Percentiles rank a stretch among this genome's conserved stretches.
Evolutionary conservation across 2,329 filamentous ascomycete species (phyloP).

Genomic region (Trichoderma oligosporum): DNA sequence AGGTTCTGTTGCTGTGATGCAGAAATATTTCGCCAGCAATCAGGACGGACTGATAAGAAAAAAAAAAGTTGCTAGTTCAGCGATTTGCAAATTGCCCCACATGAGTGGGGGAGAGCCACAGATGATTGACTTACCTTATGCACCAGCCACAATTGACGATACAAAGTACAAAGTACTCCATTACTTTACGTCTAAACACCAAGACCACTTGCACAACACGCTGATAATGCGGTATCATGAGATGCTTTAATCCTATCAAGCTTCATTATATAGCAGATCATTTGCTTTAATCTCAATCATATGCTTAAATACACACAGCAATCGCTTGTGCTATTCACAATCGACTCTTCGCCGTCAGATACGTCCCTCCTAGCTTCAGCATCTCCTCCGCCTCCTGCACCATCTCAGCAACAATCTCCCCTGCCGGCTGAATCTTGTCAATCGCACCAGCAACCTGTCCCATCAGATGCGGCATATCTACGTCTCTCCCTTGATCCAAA

Average conservation of each 20-base stretch:
- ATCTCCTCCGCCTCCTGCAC: slow-evolving; percentile 69
- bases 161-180: neutral
- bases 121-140: slow-evolving; percentile 19
- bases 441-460: slow-evolving; percentile 86
- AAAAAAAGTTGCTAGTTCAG: slow-evolving; percentile 22
- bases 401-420: slow-evolving; percentile 86
- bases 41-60: slow-evolving; percentile 22
- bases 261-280: no score
- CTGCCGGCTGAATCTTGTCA: slow-evolving; percentile 71
- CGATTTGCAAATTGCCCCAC: slow-evolving; percentile 16
- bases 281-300: no score
- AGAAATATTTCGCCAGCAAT: slow-evolving; percentile 21
- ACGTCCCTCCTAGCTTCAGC: slow-evolving; percentile 59
- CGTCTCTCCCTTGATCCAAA: slow-evolving; percentile 73
- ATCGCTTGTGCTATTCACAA: slow-evolving; percentile 36
- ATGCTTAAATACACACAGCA: no score
- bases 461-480: slow-evolving; percentile 89
- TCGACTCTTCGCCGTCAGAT: slow-evolving; percentile 49
- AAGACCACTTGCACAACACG: no score
- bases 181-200: neutral
- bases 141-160: slow-evolving; percentile 17
- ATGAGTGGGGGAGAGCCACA: slow-evolving; percentile 18
- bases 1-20: slow-evolving; percentile 3
- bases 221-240: no score
- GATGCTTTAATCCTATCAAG: no score